Evolutionary conservation across 2,329 filamentous ascomycete genomes (phyloP), one percentile per base, ranked within the genome.

Genomic region (Tolypocladium inflatum): DNA sequence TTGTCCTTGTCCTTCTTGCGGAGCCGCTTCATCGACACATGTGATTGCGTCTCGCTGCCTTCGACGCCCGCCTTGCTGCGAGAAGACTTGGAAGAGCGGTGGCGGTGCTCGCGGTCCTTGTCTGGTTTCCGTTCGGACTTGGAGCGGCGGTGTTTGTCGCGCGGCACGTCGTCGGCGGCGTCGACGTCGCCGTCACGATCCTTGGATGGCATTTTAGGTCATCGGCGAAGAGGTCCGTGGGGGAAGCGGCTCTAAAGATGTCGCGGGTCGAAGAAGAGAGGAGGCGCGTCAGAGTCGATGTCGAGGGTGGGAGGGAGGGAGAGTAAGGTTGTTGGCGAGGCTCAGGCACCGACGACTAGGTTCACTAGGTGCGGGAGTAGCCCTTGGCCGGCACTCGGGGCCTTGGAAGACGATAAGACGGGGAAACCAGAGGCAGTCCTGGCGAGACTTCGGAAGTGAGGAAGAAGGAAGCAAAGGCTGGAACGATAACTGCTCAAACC

Each of bases 51-150:
- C 54, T 79, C 77, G 66, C 73, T 77, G 61, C 71, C 71, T 41
- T 71, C 68, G 33, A 71, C 69, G 59, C 71, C 70, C 37, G 71
- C 63, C 62, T 74, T 78, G 62, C 74, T 76, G 51, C 71, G 74
- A 54, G 73, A 72, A 41, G 75, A 74, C 60, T 71, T 74, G 33
- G 71, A 71, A 56, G 77, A 74, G 59, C 73, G 72, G 63, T 74
- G 73, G 59, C 68, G 67, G 50, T 71, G 66, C 53, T 68, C 68
- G 48, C 68, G 65, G 41, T 71, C 71, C 38, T 63, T 62, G 42
- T 69, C 68, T n/a, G 67, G 54, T 57, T 74, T 74, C 55, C 71
- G 69, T 59, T 75, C 73, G 8, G 72, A 72, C 62, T 73, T 74
- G 55, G 72, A 69, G 61, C 72, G 73, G 59, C 70, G 67, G 43